phyloP scores from a whole-genome alignment of 345 rosid genomes.

The Draba incana region DNA sequence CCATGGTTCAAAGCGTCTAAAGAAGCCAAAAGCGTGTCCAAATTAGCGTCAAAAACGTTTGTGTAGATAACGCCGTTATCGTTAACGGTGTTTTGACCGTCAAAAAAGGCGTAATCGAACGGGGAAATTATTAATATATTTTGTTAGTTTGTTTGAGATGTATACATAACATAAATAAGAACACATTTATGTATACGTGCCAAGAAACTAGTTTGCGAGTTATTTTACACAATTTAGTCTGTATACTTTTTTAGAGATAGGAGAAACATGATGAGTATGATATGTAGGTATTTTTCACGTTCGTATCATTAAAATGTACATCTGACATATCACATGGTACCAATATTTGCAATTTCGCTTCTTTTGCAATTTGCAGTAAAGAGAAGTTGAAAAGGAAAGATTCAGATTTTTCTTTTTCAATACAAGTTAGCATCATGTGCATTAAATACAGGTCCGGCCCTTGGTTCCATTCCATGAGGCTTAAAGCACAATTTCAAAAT shows the following conservation, averaged over 20 bases:
- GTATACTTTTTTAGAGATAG: too few species aligned
- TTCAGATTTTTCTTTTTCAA: not conserved
- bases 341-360: not conserved
- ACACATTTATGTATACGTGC: not conserved
- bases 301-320: not conserved
- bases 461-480: too few species aligned
- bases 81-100: conserved; percentile 61
- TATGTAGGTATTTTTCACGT: not conserved
- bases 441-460: too few species aligned
- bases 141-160: not conserved
- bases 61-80: conserved; percentile 70
- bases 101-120: conserved; percentile 82
- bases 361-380: conserved; percentile 1
- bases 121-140: conserved; percentile 59
- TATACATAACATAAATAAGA: too few species aligned
- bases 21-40: conserved; percentile 79
- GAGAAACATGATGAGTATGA: not conserved
- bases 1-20: conserved; percentile 64
- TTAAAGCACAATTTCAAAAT: too few species aligned
- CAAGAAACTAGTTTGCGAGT: not conserved
- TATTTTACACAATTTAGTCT: too few species aligned
- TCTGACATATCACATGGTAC: conserved; percentile 13
- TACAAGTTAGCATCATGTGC: conserved; percentile 26
- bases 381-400: conserved; percentile 16
- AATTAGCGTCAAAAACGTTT: conserved; percentile 89